phyloP scores from a whole-genome alignment of 495 filamentous ascomycete species.

The Neurospora tetrasperma region DNA sequence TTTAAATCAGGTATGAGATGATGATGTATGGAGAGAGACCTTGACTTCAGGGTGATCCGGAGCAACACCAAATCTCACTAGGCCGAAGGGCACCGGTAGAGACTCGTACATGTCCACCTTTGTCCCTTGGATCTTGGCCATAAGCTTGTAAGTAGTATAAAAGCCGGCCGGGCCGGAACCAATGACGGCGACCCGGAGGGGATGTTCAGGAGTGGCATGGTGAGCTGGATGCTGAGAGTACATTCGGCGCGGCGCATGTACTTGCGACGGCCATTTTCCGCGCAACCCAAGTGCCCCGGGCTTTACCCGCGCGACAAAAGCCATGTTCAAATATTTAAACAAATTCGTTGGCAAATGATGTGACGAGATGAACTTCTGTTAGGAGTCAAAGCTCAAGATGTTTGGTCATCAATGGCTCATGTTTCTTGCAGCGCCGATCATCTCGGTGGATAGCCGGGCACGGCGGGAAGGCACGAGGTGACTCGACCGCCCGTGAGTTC shows the following conservation, averaged over 20 bases:
- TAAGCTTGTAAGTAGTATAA: constrained; percentile 78
- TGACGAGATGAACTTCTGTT: not conserved
- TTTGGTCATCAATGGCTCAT: not conserved
- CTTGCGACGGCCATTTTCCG: not conserved
- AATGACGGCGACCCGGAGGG: constrained; percentile 74
- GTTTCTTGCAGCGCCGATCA: not conserved
- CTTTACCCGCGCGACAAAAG: constrained; percentile 1
- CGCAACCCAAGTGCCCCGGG: not conserved
- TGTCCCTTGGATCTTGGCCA: constrained; percentile 59
- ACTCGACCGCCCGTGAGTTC: not conserved
- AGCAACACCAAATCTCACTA: constrained; percentile 88
- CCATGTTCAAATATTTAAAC: not conserved
- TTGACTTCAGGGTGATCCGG: constrained; percentile 98
- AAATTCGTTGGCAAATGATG: not conserved
- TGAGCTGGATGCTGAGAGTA: not conserved
- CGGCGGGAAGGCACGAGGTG: not conserved
- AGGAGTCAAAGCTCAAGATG: not conserved
- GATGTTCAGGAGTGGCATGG: constrained; percentile 30
- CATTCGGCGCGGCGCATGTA: not conserved
- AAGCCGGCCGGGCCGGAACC: constrained; percentile 95
- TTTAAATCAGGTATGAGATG: not conserved
- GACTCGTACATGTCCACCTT: constrained; percentile 94
- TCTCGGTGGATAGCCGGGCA: not conserved
- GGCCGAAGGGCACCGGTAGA: constrained; percentile 81
- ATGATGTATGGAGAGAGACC: constrained; percentile 34